A percentile compares a stretch with the other conserved stretches of the same genome.
phyloP scores from a whole-genome alignment of 108 stramenopile genomes.

The Asterionellopsis glacialis region DNA sequence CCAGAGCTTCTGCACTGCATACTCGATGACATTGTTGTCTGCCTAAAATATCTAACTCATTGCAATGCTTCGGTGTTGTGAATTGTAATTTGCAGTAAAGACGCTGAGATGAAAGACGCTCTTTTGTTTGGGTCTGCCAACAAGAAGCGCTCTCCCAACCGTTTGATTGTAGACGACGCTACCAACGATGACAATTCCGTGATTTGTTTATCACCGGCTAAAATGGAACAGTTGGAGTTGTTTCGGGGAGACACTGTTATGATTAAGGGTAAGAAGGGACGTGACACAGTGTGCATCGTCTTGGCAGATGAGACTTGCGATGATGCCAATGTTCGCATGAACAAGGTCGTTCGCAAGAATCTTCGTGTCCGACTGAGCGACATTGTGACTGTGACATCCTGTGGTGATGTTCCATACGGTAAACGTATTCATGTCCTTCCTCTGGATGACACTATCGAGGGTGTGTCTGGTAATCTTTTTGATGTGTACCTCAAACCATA shows the following conservation, averaged over 20 bases:
- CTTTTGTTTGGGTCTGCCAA: conserved; percentile 42
- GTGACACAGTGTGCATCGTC: conserved; percentile 98
- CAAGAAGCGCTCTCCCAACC: conserved; percentile 98
- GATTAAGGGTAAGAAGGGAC: conserved; percentile 99
- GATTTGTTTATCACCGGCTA: conserved; percentile 82
- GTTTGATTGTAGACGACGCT: conserved; percentile 98
- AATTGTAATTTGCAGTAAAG: conserved; percentile 36
- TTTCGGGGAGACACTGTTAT: conserved; percentile 98
- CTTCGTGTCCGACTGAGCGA: conserved; percentile 95
- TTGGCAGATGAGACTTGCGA: conserved; percentile 96
- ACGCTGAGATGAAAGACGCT: conserved; percentile 89
- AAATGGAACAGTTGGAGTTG: conserved; percentile 99
- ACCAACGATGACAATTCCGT: conserved; percentile 99
- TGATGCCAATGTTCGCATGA: conserved; percentile 96
- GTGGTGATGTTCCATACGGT: conserved; percentile 97
- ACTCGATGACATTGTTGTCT: too few relatives aligned
- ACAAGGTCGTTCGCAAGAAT: conserved; percentile 99
- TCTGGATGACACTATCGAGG: conserved; percentile 98
- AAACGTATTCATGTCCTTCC: conserved; percentile 98
- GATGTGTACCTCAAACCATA: conserved; percentile 99
- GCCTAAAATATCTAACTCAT: too few relatives aligned
- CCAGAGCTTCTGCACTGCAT: too few relatives aligned
- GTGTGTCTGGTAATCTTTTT: conserved; percentile 98
- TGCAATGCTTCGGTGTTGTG: too few relatives aligned
- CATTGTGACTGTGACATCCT: conserved; percentile 91